phyloP scores from a whole-genome alignment of 2,329 filamentous ascomycete genomes.

The Aureobasidium namibiae region DNA sequence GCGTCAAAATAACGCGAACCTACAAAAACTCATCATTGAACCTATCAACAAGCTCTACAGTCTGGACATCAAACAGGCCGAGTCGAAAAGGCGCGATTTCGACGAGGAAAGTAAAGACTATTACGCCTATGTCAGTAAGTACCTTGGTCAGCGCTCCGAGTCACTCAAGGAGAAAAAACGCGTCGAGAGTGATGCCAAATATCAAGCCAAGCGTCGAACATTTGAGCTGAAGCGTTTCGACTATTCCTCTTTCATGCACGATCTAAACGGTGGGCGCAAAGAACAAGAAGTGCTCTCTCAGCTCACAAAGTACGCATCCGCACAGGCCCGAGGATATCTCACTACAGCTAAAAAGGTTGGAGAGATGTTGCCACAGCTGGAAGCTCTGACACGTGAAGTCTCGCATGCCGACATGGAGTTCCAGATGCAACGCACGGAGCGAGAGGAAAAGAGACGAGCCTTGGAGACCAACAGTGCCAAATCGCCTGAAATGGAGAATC shows the following conservation, averaged over 20 bases:
- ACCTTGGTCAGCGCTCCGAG: constrained; percentile 92
- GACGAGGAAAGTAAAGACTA: constrained; percentile 99
- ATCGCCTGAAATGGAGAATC: background rate
- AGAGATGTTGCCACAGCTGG: constrained; percentile 75
- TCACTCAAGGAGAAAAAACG: constrained; percentile 97
- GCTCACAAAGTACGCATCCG: constrained; percentile 86
- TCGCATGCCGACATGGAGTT: constrained; percentile 92
- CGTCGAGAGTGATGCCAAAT: constrained; percentile 89
- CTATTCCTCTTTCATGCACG: constrained; percentile 98
- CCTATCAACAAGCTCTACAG: constrained; percentile 87
- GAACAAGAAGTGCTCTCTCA: constrained; percentile 95
- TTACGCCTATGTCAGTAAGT: constrained; percentile 88
- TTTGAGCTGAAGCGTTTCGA: constrained; percentile 98
- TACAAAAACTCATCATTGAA: constrained; percentile 92
- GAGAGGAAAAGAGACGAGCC: constrained; percentile 85
- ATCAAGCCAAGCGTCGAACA: constrained; percentile 84
- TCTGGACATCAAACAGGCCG: constrained; percentile 94
- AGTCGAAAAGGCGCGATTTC: constrained; percentile 93
- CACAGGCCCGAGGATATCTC: constrained; percentile 77
- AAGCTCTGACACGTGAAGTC: constrained; percentile 84
- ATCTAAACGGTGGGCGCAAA: constrained; percentile 96
- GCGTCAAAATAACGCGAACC: constrained; percentile 69
- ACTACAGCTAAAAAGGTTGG: constrained; percentile 81
- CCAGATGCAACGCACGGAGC: constrained; percentile 86
- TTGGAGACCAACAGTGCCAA: constrained; percentile 70